A percentile compares a stretch with the other conserved stretches of the same genome.
These are phyloP conservation scores for Pseudonectria foliicola DNA, from an alignment of 2,329 filamentous ascomycete genomes.

Conservation along the genomic window DNA sequence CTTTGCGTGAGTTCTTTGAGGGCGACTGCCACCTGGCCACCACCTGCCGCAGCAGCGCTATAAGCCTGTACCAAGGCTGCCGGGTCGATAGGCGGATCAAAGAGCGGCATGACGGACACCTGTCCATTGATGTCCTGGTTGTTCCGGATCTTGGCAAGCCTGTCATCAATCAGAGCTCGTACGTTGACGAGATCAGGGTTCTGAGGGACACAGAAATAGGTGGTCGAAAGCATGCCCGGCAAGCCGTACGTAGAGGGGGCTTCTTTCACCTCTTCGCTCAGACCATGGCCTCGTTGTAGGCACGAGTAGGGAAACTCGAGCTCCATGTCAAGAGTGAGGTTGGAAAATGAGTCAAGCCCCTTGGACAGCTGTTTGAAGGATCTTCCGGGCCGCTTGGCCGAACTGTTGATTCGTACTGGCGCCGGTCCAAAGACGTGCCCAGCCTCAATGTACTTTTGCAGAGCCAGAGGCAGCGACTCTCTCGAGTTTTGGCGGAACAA, in stretches of 20 bases:
- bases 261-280: too few relatives aligned
- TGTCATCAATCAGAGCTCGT: background rate
- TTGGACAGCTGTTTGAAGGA: too few relatives aligned
- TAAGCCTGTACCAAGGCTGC: background rate
- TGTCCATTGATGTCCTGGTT: constrained; percentile 1
- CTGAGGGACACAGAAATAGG: too few relatives aligned
- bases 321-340: background rate
- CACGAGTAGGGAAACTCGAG: background rate
- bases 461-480: constrained; percentile 5
- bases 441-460: constrained; percentile 8
- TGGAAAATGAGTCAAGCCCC: background rate
- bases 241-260: too few relatives aligned
- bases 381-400: background rate
- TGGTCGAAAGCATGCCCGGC: too few relatives aligned
- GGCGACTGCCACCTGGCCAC: too few relatives aligned
- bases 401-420: background rate
- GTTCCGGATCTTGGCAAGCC: constrained; percentile 1
- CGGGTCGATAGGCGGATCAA: constrained; percentile 1
- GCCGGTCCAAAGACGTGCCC: constrained; percentile 6
- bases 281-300: constrained; percentile 1
- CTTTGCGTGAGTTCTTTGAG: too few relatives aligned
- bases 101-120: background rate
- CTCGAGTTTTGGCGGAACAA: constrained; percentile 6
- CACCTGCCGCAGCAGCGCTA: too few relatives aligned
- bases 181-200: background rate